Percentiles rank a stretch among this genome's conserved stretches.
phyloP scores from a whole-genome alignment of 768 basidiomycete genomes.

The Russula sp. region DNA sequence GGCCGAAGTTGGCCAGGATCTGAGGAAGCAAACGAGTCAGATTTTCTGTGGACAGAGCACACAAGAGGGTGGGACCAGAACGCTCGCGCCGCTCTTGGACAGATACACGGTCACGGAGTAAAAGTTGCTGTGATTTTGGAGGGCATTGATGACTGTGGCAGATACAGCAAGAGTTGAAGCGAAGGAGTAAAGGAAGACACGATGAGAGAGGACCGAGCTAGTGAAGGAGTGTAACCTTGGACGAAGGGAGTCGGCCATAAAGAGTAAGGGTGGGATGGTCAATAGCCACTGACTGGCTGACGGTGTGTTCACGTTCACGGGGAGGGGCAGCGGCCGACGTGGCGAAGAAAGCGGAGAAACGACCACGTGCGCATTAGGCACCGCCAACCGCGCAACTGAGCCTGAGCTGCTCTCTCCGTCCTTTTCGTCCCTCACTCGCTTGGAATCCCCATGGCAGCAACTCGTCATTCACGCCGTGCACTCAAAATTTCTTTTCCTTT shows the following conservation, averaged over 20 bases:
- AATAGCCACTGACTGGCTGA: neutral
- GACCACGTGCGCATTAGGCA: constrained; percentile 2
- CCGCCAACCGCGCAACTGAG: neutral
- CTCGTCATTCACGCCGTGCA: neutral
- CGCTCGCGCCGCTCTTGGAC: constrained; percentile 88
- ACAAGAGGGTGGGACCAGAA: constrained; percentile 53
- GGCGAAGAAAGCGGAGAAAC: neutral
- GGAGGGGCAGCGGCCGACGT: neutral
- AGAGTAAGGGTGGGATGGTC: neutral
- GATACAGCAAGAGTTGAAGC: constrained; percentile 63
- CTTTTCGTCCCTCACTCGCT: neutral
- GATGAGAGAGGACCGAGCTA: constrained; percentile 48
- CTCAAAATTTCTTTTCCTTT: neutral
- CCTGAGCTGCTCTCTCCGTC: neutral
- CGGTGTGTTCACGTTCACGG: neutral
- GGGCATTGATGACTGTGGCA: constrained; percentile 69
- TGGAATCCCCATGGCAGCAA: constrained; percentile 9
- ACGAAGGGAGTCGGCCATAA: constrained; percentile 39
- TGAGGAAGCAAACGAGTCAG: constrained; percentile 28
- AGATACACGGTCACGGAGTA: constrained; percentile 90
- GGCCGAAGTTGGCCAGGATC: constrained; percentile 87
- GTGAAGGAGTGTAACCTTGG: constrained; percentile 45
- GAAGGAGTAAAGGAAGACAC: constrained; percentile 60
- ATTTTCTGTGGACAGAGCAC: neutral
- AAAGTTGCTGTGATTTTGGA: constrained; percentile 82